Percentiles rank a stretch among this genome's conserved stretches.
phyloP scores from a whole-genome alignment of 2,329 filamentous ascomycete species.

The Pyrenochaeta sp. region DNA sequence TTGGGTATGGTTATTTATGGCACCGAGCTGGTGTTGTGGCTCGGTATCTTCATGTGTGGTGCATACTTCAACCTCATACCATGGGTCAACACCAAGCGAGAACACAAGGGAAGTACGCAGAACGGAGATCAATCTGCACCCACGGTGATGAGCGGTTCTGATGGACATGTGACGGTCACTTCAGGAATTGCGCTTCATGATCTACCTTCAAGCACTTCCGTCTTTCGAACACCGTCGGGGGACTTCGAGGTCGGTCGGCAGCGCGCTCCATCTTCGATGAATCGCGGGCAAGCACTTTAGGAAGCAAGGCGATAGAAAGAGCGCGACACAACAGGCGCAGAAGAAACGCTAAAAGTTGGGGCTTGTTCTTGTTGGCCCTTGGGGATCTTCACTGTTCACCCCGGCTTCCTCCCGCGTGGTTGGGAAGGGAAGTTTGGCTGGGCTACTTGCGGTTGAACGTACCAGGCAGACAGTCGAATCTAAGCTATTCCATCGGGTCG shows the following conservation, averaged over 20 bases:
- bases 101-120: slow-evolving; percentile 16
- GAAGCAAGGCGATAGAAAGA: no score
- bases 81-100: slow-evolving; percentile 57
- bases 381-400: no score
- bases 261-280: no score
- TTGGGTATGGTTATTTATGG: slow-evolving; percentile 73
- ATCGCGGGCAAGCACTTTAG: no score
- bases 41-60: slow-evolving; percentile 70
- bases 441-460: no score
- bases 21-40: slow-evolving; percentile 70
- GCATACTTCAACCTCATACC: slow-evolving; percentile 70
- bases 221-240: slow-evolving; percentile 65
- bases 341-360: no score
- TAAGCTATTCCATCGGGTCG: no score
- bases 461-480: no score
- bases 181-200: slow-evolving; percentile 54
- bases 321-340: no score
- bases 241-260: slow-evolving; percentile 40
- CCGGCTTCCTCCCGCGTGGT: no score
- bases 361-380: no score
- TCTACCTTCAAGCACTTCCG: slow-evolving; percentile 67
- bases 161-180: slow-evolving; percentile 2
- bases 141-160: not conserved
- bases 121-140: slow-evolving; percentile 2
- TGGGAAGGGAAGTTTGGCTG: no score